Percentiles rank a stretch among this genome's conserved stretches.
These are phyloP conservation scores for Leptographium galeiforme DNA, from an alignment of 2,329 filamentous ascomycete genomes.

Conservation along the genomic window DNA sequence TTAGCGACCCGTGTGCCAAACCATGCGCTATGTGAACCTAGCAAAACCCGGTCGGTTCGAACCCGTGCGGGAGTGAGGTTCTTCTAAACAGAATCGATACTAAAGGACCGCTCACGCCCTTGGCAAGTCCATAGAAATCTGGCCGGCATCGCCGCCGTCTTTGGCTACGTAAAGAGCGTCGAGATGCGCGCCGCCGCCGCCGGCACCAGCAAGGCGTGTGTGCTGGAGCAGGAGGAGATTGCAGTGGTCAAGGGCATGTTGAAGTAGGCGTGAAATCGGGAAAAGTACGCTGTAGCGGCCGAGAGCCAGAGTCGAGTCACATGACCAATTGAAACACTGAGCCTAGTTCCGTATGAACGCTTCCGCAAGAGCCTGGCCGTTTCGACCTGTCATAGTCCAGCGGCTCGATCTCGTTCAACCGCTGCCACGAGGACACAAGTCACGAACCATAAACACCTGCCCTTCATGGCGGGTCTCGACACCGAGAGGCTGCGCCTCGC, in stretches of 20 bases:
- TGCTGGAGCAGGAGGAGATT: constrained; percentile 15
- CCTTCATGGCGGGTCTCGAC: constrained; percentile 25
- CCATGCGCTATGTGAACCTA: no score
- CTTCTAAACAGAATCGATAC: no score
- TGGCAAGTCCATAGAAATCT: no score
- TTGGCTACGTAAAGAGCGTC: constrained; percentile 74
- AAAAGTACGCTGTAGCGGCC: no score
- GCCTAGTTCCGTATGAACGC: no score
- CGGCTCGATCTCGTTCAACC: background rate
- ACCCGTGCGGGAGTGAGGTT: no score
- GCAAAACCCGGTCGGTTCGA: no score
- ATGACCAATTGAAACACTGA: background rate
- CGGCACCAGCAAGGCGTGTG: constrained; percentile 53
- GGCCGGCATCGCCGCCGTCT: constrained; percentile 31
- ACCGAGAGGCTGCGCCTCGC: constrained; percentile 34
- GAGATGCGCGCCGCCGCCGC: constrained; percentile 67
- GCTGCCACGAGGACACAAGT: background rate
- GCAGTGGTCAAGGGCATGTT: constrained; percentile 11
- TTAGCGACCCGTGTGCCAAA: no score
- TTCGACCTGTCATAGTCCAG: no score
- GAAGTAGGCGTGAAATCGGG: background rate
- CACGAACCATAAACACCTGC: background rate
- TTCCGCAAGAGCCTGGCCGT: no score
- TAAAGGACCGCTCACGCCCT: no score
- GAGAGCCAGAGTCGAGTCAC: background rate